Percentiles rank a stretch among this genome's conserved stretches.
Evolutionary conservation across 805 yeast species (phyloP).

Genomic region (Naumovozyma castellii): DNA sequence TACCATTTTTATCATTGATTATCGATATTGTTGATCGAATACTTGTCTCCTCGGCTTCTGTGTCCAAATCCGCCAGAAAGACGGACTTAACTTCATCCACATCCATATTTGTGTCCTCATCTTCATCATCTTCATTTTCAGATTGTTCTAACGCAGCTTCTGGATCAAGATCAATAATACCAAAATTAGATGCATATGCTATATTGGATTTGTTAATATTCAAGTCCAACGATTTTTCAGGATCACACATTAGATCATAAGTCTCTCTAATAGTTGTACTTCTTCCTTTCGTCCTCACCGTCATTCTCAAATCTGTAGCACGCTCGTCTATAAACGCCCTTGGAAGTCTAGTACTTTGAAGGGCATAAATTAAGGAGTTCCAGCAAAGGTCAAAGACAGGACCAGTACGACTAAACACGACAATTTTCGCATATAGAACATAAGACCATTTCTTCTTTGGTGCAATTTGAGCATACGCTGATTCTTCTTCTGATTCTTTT

Average conservation of each 20-base stretch:
- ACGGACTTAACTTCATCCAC: constrained; percentile 28
- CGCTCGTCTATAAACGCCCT: constrained; percentile 57
- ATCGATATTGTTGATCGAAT: constrained; percentile 46
- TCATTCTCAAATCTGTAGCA: constrained; percentile 42
- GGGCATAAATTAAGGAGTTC: constrained; percentile 55
- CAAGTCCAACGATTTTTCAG: constrained; percentile 32
- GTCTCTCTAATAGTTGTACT: constrained; percentile 39
- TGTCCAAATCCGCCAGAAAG: constrained; percentile 67
- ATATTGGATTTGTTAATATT: constrained; percentile 31
- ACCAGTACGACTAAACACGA: constrained; percentile 73
- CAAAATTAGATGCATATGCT: constrained; percentile 46
- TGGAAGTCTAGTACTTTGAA: constrained; percentile 55
- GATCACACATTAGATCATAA: constrained; percentile 50
- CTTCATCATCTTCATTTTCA: constrained; percentile 14
- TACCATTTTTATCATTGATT: constrained; percentile 21
- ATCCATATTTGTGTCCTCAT: constrained; percentile 31
- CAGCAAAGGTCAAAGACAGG: constrained; percentile 73
- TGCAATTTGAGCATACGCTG: constrained; percentile 14
- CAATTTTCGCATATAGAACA: constrained; percentile 62
- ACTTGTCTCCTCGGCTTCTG: constrained; percentile 69
- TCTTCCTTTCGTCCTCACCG: constrained; percentile 44
- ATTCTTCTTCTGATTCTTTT: constrained; percentile 10
- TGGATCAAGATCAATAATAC: constrained; percentile 40
- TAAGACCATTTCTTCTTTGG: constrained; percentile 42
- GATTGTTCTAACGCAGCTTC: constrained; percentile 26